A percentile compares a stretch with the other conserved stretches of the same genome.
Evolutionary conservation across 2,329 filamentous ascomycete genomes (phyloP).

Genomic region (Diaporthe humulicola): DNA sequence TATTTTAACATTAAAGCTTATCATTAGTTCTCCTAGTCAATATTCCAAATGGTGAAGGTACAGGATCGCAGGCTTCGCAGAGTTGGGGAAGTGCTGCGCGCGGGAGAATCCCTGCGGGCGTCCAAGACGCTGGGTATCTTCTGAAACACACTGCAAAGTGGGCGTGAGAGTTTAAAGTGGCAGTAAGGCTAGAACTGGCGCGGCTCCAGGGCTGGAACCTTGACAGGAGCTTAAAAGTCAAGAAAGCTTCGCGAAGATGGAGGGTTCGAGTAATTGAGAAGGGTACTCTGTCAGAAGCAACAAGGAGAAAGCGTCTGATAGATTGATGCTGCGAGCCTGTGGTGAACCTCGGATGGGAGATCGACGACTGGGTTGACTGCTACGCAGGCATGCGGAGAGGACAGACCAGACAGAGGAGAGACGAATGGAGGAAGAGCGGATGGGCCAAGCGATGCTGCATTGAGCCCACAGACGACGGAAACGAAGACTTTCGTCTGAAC

Average conservation of each 20-base stretch:
- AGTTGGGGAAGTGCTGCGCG: background rate
- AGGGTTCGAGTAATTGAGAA: conserved; percentile 5
- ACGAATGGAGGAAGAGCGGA: background rate
- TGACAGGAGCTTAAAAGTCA: conserved; percentile 4
- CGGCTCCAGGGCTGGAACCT: conserved; percentile 13
- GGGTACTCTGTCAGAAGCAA: background rate
- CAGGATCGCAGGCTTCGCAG: background rate
- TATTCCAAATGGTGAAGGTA: conserved; percentile 17
- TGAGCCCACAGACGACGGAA: conserved; percentile 29
- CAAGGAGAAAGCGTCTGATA: background rate
- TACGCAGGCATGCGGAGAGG: background rate
- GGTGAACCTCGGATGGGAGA: conserved; percentile 16
- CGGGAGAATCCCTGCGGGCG: conserved; percentile 1
- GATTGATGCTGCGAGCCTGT: conserved; percentile 6
- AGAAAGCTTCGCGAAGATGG: background rate
- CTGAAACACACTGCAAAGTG: conserved; percentile 10
- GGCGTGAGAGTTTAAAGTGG: background rate
- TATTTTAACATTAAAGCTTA: conserved; percentile 16
- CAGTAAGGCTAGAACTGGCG: background rate
- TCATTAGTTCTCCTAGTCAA: background rate
- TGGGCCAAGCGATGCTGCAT: conserved; percentile 20
- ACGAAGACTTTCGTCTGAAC: conserved; percentile 30
- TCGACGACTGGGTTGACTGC: background rate
- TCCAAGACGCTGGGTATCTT: conserved; percentile 13
- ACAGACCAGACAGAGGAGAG: conserved; percentile 10